These are phyloP conservation scores for Aspergillus sp. DNA, from an alignment of 2,329 filamentous ascomycete genomes.

Conservation along the genomic window DNA sequence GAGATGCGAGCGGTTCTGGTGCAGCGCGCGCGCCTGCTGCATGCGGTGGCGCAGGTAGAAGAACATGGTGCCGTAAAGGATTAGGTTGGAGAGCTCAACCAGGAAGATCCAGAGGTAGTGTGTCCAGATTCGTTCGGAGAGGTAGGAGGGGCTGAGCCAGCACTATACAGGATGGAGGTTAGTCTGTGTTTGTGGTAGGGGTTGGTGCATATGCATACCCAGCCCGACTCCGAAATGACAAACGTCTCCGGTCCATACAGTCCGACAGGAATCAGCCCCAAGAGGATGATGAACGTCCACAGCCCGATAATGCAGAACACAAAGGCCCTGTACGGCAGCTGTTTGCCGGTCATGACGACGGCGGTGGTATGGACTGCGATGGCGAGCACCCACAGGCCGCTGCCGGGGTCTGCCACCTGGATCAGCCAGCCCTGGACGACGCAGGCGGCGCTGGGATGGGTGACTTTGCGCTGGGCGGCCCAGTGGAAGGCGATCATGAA, in stretches of 20 bases:
- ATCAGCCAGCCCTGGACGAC: slow-evolving; percentile 44
- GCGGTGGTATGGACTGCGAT: slow-evolving; percentile 46
- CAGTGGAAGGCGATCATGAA: slow-evolving; percentile 40
- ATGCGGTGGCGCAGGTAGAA: slow-evolving; percentile 39
- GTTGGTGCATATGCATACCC: slow-evolving; percentile 29
- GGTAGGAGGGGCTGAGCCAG: slow-evolving; percentile 39
- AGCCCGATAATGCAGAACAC: slow-evolving; percentile 33
- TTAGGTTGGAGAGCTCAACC: slow-evolving; percentile 42
- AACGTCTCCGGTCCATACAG: slow-evolving; percentile 35
- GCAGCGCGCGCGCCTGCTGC: slow-evolving; percentile 22
- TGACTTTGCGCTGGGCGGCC: slow-evolving; percentile 32
- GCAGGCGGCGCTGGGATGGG: slow-evolving; percentile 36
- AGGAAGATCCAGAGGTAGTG: slow-evolving; percentile 49
- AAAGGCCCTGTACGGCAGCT: slow-evolving; percentile 37
- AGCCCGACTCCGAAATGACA: slow-evolving; percentile 40
- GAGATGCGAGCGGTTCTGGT: slow-evolving; percentile 23
- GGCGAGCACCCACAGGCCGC: slow-evolving; percentile 43
- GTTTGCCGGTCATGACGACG: slow-evolving; percentile 39
- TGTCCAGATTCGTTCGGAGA: slow-evolving; percentile 40
- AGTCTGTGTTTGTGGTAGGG: no score
- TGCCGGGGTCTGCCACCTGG: slow-evolving; percentile 42
- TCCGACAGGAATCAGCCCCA: slow-evolving; percentile 40
- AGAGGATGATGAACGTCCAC: slow-evolving; percentile 38
- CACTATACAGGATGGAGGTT: slow-evolving; percentile 28
- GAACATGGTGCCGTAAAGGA: slow-evolving; percentile 42